These are phyloP conservation scores for Chlorella ohadii DNA, from an alignment of 139 green algal species.

Conservation along the genomic window DNA sequence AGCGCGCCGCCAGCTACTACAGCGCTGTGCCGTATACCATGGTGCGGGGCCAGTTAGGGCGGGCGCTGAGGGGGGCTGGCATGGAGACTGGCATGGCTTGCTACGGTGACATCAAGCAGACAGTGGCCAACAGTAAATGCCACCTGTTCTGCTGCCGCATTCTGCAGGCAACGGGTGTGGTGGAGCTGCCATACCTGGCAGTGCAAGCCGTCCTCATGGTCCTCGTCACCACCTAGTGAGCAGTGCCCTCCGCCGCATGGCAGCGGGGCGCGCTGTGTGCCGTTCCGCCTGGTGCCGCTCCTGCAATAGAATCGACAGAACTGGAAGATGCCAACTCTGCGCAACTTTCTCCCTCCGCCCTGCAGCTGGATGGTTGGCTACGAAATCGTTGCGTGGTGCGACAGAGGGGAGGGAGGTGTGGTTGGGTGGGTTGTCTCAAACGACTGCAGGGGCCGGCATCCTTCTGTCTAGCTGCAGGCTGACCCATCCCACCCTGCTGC, in stretches of 20 bases:
- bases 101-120: too few species aligned
- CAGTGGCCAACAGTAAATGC: too few species aligned
- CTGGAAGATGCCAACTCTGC: too few species aligned
- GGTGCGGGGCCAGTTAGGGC: not conserved
- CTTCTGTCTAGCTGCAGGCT: not conserved
- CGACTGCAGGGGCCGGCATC: not conserved
- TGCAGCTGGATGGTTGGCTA: constrained; percentile 55
- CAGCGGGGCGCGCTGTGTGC: not conserved
- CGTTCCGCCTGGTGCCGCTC: too few species aligned
- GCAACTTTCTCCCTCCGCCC: too few species aligned
- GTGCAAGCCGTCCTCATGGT: constrained; percentile 47
- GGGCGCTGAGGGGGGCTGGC: too few species aligned
- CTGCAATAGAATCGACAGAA: too few species aligned
- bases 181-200: constrained; percentile 46
- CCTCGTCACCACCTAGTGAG: constrained; percentile 40
- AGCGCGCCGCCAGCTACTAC: constrained; percentile 53
- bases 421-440: not conserved
- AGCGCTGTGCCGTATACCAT: constrained; percentile 26
- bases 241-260: not conserved
- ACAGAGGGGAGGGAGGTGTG: too few species aligned
- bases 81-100: too few species aligned
- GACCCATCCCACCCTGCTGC: not conserved
- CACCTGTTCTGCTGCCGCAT: not conserved
- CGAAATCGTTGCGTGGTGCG: constrained; percentile 21
- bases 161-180: constrained; percentile 20